A percentile compares a stretch with the other conserved stretches of the same genome.
Evolutionary conservation across 495 filamentous ascomycete genomes (phyloP).

Genomic region (Wilcoxina mikolae): DNA sequence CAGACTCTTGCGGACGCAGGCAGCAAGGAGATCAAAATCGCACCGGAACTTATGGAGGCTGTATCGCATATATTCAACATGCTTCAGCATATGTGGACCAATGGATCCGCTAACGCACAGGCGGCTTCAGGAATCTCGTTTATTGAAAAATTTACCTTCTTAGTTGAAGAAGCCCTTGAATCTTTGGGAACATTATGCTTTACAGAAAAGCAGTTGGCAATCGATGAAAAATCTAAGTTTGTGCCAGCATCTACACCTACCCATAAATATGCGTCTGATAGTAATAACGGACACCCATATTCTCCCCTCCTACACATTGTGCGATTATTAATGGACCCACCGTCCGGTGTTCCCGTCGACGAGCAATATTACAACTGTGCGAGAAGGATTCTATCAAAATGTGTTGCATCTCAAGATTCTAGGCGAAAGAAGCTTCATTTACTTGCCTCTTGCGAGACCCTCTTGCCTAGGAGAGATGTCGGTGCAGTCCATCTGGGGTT

Average conservation of each 20-base stretch:
- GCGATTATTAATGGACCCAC: conserved; percentile 33
- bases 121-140: conserved; percentile 34
- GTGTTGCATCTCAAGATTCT: conserved; percentile 33
- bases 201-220: conserved; percentile 55
- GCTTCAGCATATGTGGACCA: conserved; percentile 52
- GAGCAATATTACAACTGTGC: conserved; percentile 33
- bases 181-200: conserved; percentile 60
- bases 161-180: conserved; percentile 47
- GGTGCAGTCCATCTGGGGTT: conserved; percentile 17
- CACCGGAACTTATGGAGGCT: conserved; percentile 63
- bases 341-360: conserved; percentile 34
- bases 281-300: conserved; percentile 29
- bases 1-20: conserved; percentile 59
- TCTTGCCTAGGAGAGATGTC: conserved; percentile 20
- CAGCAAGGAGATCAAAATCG: conserved; percentile 79
- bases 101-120: conserved; percentile 22
- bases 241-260: conserved; percentile 38
- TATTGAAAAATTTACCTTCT: conserved; percentile 43
- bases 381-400: conserved; percentile 33
- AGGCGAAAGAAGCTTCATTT: conserved; percentile 28
- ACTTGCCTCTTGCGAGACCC: conserved; percentile 16
- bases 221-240: conserved; percentile 32
- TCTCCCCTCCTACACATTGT: conserved; percentile 39
- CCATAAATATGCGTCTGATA: conserved; percentile 32
- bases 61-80: conserved; percentile 54